A percentile compares a stretch with the other conserved stretches of the same genome.
Evolutionary conservation across 2,329 filamentous ascomycete genomes (phyloP).

Genomic region (Saccharata proteae): DNA sequence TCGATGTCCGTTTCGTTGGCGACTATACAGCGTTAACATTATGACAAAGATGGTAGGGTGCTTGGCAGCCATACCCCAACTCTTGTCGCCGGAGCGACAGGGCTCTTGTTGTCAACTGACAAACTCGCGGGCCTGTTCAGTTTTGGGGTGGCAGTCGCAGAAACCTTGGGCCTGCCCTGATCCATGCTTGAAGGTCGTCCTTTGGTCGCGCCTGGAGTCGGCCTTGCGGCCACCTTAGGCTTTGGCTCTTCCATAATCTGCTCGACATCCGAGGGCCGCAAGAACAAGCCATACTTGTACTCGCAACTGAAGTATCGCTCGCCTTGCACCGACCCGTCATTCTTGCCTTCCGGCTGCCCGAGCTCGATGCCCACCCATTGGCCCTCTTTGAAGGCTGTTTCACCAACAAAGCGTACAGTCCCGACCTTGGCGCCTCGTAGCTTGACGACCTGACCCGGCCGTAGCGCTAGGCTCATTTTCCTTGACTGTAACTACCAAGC

Average conservation of each 20-base stretch:
- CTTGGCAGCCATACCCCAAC: constrained; percentile 4
- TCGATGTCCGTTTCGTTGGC: constrained; percentile 6
- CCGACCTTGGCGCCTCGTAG: constrained; percentile 67
- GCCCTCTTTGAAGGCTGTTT: constrained; percentile 66
- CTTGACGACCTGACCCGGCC: constrained; percentile 71
- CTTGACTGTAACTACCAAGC: no score
- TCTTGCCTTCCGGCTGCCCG: constrained; percentile 72
- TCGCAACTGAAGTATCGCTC: constrained; percentile 78
- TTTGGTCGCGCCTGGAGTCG: constrained; percentile 7
- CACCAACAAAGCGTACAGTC: constrained; percentile 69
- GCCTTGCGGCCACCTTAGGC: constrained; percentile 13
- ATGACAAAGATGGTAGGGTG: not conserved
- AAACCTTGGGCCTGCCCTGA: constrained; percentile 5
- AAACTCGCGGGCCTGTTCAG: constrained; percentile 6
- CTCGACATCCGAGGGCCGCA: constrained; percentile 58
- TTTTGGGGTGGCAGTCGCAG: constrained; percentile 12
- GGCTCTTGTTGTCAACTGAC: constrained; percentile 16
- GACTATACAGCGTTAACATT: constrained; percentile 4
- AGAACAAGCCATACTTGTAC: constrained; percentile 67
- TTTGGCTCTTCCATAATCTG: constrained; percentile 35
- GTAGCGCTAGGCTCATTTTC: no score
- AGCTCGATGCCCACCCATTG: constrained; percentile 88
- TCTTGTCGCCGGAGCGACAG: constrained; percentile 1
- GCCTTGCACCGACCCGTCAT: constrained; percentile 83
- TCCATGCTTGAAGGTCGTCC: constrained; percentile 4